Evolutionary conservation across 441 rosid species (phyloP).

Genomic region (Pelargonium australe): DNA sequence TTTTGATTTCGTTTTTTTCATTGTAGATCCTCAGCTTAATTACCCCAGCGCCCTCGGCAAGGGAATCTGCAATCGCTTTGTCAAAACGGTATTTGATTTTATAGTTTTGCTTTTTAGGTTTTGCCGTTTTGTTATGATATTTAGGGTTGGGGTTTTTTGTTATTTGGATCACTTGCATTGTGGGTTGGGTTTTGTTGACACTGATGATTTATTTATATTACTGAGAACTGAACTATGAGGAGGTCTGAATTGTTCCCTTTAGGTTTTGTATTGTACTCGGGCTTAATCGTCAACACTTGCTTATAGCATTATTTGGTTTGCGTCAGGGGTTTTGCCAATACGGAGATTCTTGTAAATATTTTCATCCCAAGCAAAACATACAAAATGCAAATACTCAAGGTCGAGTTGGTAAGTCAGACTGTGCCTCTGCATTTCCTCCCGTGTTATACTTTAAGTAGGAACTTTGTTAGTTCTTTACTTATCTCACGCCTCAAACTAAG

Average conservation of each 20-base stretch:
- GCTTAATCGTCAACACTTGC: neutral
- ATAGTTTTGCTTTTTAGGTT: neutral
- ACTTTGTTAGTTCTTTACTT: neutral
- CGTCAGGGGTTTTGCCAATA: constrained; percentile 67
- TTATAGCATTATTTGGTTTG: constrained; percentile 8
- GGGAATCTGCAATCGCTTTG: constrained; percentile 63
- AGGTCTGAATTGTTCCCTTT: neutral
- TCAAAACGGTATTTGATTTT: constrained; percentile 35
- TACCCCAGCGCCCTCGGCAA: constrained; percentile 25
- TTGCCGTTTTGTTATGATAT: neutral
- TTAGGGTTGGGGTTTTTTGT: neutral
- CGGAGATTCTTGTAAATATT: constrained; percentile 74
- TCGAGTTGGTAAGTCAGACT: constrained; percentile 18
- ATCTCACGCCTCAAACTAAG: too few species aligned
- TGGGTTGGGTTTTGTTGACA: neutral
- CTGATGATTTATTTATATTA: neutral
- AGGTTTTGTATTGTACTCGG: neutral
- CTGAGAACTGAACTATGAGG: neutral
- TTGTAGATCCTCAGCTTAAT: constrained; percentile 28
- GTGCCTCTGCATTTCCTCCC: too few species aligned
- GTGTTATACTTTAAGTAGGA: neutral
- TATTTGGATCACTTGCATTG: neutral
- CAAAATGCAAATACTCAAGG: constrained; percentile 21
- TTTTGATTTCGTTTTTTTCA: neutral
- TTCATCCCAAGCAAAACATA: constrained; percentile 39